Evolutionary conservation across 2,329 filamentous ascomycete species (phyloP), one percentile per base, ranked within the genome.

Genomic region (Aspergillus caelatus): DNA sequence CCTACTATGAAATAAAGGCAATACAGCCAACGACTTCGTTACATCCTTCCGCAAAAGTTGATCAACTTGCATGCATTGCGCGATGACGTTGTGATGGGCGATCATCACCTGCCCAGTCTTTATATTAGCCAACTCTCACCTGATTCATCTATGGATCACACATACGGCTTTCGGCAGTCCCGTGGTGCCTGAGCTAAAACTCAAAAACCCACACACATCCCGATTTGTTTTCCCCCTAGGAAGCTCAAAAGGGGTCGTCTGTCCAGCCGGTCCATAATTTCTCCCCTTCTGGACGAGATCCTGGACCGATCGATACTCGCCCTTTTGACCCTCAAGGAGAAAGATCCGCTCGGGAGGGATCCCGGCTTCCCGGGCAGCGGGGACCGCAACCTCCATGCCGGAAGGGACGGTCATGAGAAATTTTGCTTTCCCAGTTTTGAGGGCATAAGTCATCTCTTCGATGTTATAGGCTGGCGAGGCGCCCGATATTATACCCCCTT

Each of bases 51-150:
- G 39, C 3, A 41, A 1, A 4, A 41, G 16, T 10, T 81, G 80
- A 54, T 83, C 75, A 46, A 89, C 75, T 70, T 89, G 88, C 19
- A 90, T 79, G 68, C 85, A 87, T 73, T 87, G 82, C 0, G 86
- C 83, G 30, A 86, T 79, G 30, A 88, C 76, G 67, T 88, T 88
- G 62, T 79, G 76, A 70, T 90, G 88, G 0, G 85, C 84, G 45
- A 88, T 79, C 65, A 82, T 81, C 39, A 41, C 39, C 39, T 41
- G 7, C 7, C 7, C 16, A 41, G 39, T n/a, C 16, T 19, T 9
- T 9, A 9, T n/a, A 41, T 41, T 41, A 41, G 39, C 39, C 19
- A 41, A 41, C 7, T 10, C 16, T n/a, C 19, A 10, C 19, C 16
- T n/a, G n/a, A 41, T n/a, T 4, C 16, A 41, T n/a, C 8, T 1